These are phyloP conservation scores for Cicer judaicum DNA, from an alignment of 306 rosid genomes.

Conservation along the genomic window DNA sequence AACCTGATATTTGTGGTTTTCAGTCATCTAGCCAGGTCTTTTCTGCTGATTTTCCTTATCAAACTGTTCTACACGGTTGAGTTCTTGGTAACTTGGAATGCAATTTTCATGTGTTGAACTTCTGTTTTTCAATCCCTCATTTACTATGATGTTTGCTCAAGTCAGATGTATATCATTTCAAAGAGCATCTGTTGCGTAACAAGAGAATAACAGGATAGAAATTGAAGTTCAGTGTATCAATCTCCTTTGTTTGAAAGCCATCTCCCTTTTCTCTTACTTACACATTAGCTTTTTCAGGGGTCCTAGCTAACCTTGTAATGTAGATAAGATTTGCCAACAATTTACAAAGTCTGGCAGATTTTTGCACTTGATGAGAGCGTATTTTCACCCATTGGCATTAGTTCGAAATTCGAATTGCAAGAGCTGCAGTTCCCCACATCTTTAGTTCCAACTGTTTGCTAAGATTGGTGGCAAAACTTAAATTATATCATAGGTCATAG, in stretches of 20 bases:
- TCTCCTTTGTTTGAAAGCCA: background rate
- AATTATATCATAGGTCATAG: background rate
- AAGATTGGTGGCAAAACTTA: background rate
- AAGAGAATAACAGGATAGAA: conserved; percentile 11
- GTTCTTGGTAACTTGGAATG: conserved; percentile 11
- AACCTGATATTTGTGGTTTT: background rate
- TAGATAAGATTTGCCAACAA: background rate
- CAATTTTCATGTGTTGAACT: background rate
- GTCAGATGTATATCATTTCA: conserved; percentile 17
- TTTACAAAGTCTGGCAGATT: background rate
- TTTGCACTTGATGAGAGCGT: background rate
- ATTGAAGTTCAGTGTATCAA: background rate
- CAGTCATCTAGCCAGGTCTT: background rate
- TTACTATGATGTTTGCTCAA: conserved; percentile 23
- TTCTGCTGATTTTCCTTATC: background rate
- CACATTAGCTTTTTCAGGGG: background rate
- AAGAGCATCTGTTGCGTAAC: background rate
- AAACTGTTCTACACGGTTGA: conserved; percentile 2
- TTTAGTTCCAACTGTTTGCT: background rate
- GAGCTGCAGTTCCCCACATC: background rate
- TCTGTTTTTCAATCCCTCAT: background rate
- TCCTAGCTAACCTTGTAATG: background rate
- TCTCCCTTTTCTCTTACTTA: background rate
- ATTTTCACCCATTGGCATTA: background rate
- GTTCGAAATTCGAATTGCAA: background rate